Conservation (phyloP, 2,329 filamentous ascomycete genomes). For the Diaporthe destruens region DNA sequence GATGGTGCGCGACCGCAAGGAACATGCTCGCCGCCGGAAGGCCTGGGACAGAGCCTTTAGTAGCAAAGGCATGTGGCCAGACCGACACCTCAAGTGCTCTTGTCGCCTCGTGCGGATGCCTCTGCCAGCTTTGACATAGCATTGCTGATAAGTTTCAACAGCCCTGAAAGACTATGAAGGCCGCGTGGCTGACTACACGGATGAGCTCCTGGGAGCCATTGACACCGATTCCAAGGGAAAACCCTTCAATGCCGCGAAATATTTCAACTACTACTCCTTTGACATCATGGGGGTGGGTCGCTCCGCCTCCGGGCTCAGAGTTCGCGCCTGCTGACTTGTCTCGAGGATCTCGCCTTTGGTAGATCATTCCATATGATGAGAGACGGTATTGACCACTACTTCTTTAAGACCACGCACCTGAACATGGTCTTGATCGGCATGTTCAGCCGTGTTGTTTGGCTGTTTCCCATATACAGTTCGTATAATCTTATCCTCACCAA, state of each 20-base stretch:
- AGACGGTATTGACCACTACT: constrained; percentile 47
- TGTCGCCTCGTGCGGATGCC: background rate
- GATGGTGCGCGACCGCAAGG: constrained; percentile 48
- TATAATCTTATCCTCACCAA: background rate
- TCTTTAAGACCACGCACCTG: constrained; percentile 46
- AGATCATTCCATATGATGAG: constrained; percentile 53
- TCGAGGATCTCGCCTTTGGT: constrained; percentile 53
- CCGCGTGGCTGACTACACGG: constrained; percentile 10
- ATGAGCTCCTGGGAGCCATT: constrained; percentile 23
- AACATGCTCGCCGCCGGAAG: constrained; percentile 50
- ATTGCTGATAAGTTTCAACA: background rate
- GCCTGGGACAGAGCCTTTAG: constrained; percentile 52
- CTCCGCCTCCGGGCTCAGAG: background rate
- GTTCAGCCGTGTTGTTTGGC: constrained; percentile 42
- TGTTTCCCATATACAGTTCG: constrained; percentile 37
- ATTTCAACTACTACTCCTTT: constrained; percentile 46
- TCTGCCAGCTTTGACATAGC: background rate
- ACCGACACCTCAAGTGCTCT: background rate
- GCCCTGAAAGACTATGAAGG: constrained; percentile 32
- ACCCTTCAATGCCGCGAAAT: constrained; percentile 18
- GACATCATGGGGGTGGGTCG: constrained; percentile 53
- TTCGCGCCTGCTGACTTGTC: background rate
- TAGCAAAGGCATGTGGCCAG: constrained; percentile 44
- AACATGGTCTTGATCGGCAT: constrained; percentile 45
- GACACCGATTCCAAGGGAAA: constrained; percentile 19